phyloP scores from a whole-genome alignment of 352 stramenopile genomes.

The Phytophthora meadii region DNA sequence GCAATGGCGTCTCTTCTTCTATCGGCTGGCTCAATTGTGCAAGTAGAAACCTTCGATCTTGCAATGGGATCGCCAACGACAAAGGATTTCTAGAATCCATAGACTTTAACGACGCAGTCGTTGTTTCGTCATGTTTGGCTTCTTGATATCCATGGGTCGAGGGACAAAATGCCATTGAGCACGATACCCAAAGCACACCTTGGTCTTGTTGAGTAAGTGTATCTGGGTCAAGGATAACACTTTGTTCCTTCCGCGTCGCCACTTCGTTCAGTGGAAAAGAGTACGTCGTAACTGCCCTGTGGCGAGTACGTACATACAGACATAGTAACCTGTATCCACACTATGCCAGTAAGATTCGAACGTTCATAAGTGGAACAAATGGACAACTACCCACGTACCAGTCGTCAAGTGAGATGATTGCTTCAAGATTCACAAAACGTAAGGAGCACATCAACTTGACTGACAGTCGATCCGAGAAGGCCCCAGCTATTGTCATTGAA shows the following conservation, averaged over 20 bases:
- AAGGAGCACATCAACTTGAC: slow-evolving; percentile 35
- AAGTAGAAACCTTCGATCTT: slow-evolving; percentile 39
- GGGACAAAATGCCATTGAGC: slow-evolving; percentile 52
- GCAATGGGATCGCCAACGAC: slow-evolving; percentile 43
- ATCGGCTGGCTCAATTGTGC: slow-evolving; percentile 47
- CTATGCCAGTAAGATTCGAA: slow-evolving; percentile 1
- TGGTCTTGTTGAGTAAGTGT: slow-evolving; percentile 34
- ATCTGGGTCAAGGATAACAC: slow-evolving; percentile 41
- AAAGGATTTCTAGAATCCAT: slow-evolving; percentile 14
- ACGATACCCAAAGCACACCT: slow-evolving; percentile 40
- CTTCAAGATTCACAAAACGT: slow-evolving; percentile 22
- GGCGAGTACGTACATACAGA: slow-evolving; percentile 41
- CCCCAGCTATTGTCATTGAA: slow-evolving; percentile 20
- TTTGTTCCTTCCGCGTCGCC: slow-evolving; percentile 16
- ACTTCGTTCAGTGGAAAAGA: slow-evolving; percentile 44
- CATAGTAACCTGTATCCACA: slow-evolving; percentile 37
- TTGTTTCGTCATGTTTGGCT: not conserved
- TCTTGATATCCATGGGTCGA: not conserved
- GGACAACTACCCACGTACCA: slow-evolving; percentile 28
- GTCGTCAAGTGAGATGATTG: slow-evolving; percentile 28
- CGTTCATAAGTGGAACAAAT: slow-evolving; percentile 1
- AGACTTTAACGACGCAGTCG: not conserved
- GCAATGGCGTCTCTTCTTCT: slow-evolving; percentile 36
- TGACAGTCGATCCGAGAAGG: slow-evolving; percentile 30
- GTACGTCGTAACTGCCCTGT: slow-evolving; percentile 38